A percentile compares a stretch with the other conserved stretches of the same genome.
phyloP scores from a whole-genome alignment of 2,329 filamentous ascomycete genomes.

The Sporothrix protearum region DNA sequence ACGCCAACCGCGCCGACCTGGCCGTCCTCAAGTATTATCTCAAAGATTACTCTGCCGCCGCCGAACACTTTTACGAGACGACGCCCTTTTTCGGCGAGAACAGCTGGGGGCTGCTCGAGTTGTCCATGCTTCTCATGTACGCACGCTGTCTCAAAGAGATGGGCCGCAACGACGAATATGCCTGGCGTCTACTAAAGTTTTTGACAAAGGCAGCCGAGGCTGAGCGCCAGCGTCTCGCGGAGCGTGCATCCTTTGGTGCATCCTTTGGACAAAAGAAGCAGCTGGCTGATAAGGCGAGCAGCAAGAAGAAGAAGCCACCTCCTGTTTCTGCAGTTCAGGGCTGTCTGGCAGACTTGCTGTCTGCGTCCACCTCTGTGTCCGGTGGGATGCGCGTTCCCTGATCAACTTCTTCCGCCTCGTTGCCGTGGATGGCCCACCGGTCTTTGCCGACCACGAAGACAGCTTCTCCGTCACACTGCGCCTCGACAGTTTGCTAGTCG shows the following conservation, averaged over 20 bases:
- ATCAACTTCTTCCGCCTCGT: constrained; percentile 70
- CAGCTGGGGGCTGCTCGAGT: constrained; percentile 75
- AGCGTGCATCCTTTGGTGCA: constrained; percentile 37
- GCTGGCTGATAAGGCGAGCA: not conserved
- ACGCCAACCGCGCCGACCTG: constrained; percentile 76
- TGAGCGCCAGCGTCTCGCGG: constrained; percentile 42
- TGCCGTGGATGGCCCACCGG: constrained; percentile 63
- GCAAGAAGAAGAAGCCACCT: not conserved
- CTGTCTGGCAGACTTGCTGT: constrained; percentile 47
- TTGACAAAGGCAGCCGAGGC: constrained; percentile 62
- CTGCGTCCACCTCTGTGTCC: constrained; percentile 43
- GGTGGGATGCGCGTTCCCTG: constrained; percentile 65
- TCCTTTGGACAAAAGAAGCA: constrained; percentile 26
- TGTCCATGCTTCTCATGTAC: constrained; percentile 83
- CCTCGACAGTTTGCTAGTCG: constrained; percentile 68
- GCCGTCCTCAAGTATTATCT: constrained; percentile 78
- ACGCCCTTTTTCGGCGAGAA: constrained; percentile 74
- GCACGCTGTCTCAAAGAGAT: constrained; percentile 75
- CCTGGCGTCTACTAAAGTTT: constrained; percentile 70
- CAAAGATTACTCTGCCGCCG: constrained; percentile 69
- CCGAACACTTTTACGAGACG: constrained; percentile 72
- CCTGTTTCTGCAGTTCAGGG: constrained; percentile 43
- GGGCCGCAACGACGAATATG: constrained; percentile 72
- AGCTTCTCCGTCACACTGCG: constrained; percentile 68
- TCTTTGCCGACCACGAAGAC: constrained; percentile 68